phyloP scores from a whole-genome alignment of 192 early-diverging fungal species.

The Coemansia sp. region DNA sequence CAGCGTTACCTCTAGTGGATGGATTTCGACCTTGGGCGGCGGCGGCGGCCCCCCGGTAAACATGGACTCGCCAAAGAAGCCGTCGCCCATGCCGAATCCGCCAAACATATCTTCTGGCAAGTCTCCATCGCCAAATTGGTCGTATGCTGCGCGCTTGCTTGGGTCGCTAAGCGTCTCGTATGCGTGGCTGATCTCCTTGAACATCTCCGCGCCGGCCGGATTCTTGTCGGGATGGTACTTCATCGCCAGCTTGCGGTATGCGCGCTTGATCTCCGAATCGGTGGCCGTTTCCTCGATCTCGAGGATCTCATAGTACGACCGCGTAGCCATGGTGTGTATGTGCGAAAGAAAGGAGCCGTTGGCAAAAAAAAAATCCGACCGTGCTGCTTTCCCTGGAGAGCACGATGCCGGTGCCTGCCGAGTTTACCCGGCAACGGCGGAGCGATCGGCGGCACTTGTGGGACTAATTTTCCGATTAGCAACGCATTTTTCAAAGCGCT shows the following conservation, averaged over 20 bases:
- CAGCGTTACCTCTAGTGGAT: slow-evolving; percentile 58
- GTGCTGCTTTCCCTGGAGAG: no score
- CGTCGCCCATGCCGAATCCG: slow-evolving; percentile 21
- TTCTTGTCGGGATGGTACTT: slow-evolving; percentile 65
- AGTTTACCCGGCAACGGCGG: background rate
- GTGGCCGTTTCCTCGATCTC: slow-evolving; percentile 40
- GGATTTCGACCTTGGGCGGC: slow-evolving; percentile 15
- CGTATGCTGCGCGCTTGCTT: slow-evolving; percentile 64
- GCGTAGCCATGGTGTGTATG: slow-evolving; percentile 7
- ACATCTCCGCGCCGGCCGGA: slow-evolving; percentile 67
- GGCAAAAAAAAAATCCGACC: background rate
- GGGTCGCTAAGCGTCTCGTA: slow-evolving; percentile 74
- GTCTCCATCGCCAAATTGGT: slow-evolving; percentile 60
- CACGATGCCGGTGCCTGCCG: no score
- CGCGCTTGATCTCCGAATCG: slow-evolving; percentile 49
- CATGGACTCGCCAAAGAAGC: slow-evolving; percentile 20
- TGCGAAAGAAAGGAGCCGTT: background rate
- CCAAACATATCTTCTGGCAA: slow-evolving; percentile 36
- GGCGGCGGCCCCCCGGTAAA: slow-evolving; percentile 11
- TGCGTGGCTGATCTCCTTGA: slow-evolving; percentile 81
- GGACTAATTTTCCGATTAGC: background rate
- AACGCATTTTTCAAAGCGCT: background rate
- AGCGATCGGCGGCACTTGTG: background rate
- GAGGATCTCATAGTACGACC: slow-evolving; percentile 49
- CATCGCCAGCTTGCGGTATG: slow-evolving; percentile 61